phyloP scores from a whole-genome alignment of 495 filamentous ascomycete species.

The Poronia punctata region DNA sequence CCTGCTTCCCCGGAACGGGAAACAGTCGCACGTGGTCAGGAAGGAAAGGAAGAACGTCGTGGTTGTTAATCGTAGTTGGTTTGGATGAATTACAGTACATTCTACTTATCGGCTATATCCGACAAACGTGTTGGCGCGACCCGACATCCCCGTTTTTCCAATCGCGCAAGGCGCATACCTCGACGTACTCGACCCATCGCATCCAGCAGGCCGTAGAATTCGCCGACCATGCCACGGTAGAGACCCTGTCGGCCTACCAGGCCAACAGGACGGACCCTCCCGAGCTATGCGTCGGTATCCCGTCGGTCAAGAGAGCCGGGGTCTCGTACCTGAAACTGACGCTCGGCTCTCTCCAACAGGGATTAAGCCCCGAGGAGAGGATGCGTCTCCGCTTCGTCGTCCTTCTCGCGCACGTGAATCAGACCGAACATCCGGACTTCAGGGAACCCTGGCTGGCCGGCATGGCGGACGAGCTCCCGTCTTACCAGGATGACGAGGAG shows the following conservation, averaged over 20 bases:
- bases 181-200: constrained; percentile 17
- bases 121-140: constrained; percentile 17
- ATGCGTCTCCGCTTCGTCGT: constrained; percentile 40
- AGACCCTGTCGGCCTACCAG: not conserved
- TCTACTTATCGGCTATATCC: constrained; percentile 14
- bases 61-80: not conserved
- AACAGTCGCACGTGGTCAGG: no score
- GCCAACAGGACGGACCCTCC: constrained; percentile 2
- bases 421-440: constrained; percentile 42
- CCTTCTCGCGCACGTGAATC: constrained; percentile 46
- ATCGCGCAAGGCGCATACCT: constrained; percentile 10
- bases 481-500: constrained; percentile 31
- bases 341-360: constrained; percentile 46
- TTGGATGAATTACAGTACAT: constrained; percentile 9
- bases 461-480: constrained; percentile 40
- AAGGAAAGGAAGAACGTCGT: not conserved
- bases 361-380: constrained; percentile 41
- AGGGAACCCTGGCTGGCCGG: constrained; percentile 41
- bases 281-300: constrained; percentile 27
- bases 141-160: constrained; percentile 25
- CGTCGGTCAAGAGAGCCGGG: constrained; percentile 20
- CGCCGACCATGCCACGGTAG: constrained; percentile 4
- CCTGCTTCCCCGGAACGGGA: no score
- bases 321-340: constrained; percentile 41
- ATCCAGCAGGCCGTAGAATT: constrained; percentile 17